Percentiles rank a stretch among this genome's conserved stretches.
Conservation (phyloP, 768 basidiomycete species). For the Lactarius deliciosus region DNA sequence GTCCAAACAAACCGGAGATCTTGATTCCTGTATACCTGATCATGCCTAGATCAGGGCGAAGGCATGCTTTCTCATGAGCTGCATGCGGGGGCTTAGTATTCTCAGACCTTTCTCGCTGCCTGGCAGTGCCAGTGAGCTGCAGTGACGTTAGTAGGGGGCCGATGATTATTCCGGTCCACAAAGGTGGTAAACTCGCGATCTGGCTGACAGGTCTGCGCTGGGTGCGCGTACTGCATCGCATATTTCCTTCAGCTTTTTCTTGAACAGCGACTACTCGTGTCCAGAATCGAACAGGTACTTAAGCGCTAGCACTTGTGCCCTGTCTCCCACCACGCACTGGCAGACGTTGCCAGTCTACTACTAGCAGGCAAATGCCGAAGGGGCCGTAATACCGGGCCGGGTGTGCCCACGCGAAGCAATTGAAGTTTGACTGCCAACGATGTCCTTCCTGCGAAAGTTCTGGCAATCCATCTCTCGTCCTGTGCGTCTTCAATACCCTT, state of each 20-base stretch:
- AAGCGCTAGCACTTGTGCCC: no score
- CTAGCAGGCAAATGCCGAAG: no score
- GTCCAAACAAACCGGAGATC: not conserved
- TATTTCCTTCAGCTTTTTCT: no score
- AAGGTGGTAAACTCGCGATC: not conserved
- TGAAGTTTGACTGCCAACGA: not conserved
- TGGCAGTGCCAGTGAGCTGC: not conserved
- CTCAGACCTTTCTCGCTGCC: not conserved
- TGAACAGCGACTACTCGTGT: no score
- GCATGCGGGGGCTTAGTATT: not conserved
- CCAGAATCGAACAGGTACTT: no score
- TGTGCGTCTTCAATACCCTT: not conserved
- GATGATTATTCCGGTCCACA: not conserved
- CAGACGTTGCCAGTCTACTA: no score
- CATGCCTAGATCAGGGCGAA: not conserved
- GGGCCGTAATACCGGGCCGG: no score
- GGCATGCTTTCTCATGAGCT: not conserved
- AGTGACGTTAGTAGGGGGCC: not conserved
- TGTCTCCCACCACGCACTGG: no score
- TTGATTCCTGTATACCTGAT: not conserved
- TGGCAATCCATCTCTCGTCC: conserved; percentile 1
- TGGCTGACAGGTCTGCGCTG: no score
- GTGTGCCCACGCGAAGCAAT: no score
- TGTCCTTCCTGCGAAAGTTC: not conserved
- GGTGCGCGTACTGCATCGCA: no score